Percentiles rank a stretch among this genome's conserved stretches.
These are phyloP conservation scores for Aspergillus texensis DNA, from an alignment of 2,329 filamentous ascomycete species.

Conservation along the genomic window DNA sequence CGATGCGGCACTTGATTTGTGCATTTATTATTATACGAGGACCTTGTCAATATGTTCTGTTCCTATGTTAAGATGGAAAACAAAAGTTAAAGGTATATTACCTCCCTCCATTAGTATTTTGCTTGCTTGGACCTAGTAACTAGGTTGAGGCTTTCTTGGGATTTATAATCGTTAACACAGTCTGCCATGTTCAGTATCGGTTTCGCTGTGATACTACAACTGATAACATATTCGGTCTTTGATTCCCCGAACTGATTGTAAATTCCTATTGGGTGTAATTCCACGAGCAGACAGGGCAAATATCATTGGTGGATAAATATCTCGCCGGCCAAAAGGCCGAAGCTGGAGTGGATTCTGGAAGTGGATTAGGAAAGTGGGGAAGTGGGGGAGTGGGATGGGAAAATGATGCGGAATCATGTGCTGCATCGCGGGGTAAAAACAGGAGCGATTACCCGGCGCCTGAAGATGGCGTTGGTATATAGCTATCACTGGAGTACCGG, in stretches of 20 bases:
- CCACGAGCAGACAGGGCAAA: too few species aligned
- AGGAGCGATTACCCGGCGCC: not conserved
- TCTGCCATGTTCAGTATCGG: not conserved
- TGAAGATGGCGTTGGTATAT: not conserved
- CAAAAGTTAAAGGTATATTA: not conserved
- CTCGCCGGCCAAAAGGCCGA: not conserved
- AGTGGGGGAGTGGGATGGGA: slow-evolving; percentile 3
- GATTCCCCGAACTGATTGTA: slow-evolving; percentile 1
- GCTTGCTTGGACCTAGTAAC: not conserved
- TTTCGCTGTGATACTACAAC: not conserved
- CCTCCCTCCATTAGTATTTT: not conserved
- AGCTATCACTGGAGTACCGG: not conserved
- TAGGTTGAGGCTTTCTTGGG: not conserved
- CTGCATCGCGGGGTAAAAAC: slow-evolving; percentile 3
- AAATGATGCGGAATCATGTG: not conserved
- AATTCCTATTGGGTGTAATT: not conserved
- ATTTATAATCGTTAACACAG: not conserved
- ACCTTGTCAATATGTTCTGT: not conserved
- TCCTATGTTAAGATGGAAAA: not conserved
- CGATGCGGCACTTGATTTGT: slow-evolving; percentile 11
- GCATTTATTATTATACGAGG: slow-evolving; percentile 1
- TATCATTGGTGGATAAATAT: slow-evolving; percentile 13
- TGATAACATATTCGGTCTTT: slow-evolving; percentile 10
- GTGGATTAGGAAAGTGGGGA: slow-evolving; percentile 7
- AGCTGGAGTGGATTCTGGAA: not conserved